Conservation (phyloP, 1,284 basidiomycete genomes). For the Boletus nobilissimus region DNA sequence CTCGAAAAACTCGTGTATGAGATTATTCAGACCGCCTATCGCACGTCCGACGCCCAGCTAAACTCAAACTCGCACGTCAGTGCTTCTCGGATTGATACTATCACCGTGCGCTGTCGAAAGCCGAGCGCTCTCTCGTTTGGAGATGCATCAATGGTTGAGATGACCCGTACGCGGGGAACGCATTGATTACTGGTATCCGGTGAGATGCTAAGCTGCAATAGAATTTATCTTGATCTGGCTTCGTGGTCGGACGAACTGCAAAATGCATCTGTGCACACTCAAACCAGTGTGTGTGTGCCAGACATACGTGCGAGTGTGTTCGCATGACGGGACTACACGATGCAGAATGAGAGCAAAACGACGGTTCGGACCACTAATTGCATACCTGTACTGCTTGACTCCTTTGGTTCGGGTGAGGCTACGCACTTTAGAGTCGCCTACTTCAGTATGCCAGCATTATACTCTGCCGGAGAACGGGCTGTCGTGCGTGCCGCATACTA, state of each 20-base stretch:
- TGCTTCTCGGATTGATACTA: constrained; percentile 41
- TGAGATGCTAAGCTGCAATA: neutral
- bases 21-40: constrained; percentile 51
- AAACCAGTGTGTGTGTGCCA: too few species aligned
- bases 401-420: too few species aligned
- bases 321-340: neutral
- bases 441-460: too few species aligned
- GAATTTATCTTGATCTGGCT: too few species aligned
- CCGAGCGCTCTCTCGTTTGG: constrained; percentile 63
- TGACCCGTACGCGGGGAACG: constrained; percentile 48
- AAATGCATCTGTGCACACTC: too few species aligned
- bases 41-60: constrained; percentile 38
- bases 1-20: constrained; percentile 61
- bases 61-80: neutral
- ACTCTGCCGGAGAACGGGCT: too few species aligned
- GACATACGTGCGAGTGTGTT: neutral
- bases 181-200: neutral
- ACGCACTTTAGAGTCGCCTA: too few species aligned
- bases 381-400: too few species aligned
- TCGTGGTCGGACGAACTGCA: too few species aligned
- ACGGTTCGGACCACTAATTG: neutral
- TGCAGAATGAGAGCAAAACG: neutral
- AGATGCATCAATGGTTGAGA: constrained; percentile 59
- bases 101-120: constrained; percentile 59
- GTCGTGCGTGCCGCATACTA: too few species aligned